Conservation (phyloP, 805 yeast genomes). For the Yarrowia porcina region DNA sequence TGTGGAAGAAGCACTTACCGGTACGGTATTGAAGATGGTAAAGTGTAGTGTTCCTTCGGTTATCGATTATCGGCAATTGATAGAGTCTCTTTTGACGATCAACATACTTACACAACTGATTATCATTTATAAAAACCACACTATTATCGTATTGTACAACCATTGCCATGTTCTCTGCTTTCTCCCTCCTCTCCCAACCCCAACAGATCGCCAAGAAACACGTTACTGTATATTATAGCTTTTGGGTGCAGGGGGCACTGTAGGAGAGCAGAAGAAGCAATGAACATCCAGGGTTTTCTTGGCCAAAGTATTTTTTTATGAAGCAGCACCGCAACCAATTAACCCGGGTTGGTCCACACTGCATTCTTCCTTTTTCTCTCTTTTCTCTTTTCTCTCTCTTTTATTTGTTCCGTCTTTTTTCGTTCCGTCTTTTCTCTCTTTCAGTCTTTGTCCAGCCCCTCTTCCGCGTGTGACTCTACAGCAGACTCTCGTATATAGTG, state of each 20-base stretch:
- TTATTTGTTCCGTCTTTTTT: too few species aligned
- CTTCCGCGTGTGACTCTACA: too few species aligned
- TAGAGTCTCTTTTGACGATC: background rate
- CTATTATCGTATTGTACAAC: too few species aligned
- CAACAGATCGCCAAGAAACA: constrained; percentile 14
- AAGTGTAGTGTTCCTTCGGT: too few species aligned
- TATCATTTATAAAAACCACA: background rate
- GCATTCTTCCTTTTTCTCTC: background rate
- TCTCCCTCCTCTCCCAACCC: constrained; percentile 6
- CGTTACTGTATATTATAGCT: background rate
- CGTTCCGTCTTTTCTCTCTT: too few species aligned
- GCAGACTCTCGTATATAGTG: too few species aligned
- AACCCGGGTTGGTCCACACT: background rate
- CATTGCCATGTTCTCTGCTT: too few species aligned
- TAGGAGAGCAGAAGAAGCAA: background rate
- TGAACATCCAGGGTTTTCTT: background rate
- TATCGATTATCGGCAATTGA: too few species aligned
- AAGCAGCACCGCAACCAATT: background rate
- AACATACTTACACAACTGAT: background rate
- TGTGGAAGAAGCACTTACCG: too few species aligned
- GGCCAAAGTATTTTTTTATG: background rate
- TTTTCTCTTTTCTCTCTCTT: too few species aligned
- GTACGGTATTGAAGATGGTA: too few species aligned
- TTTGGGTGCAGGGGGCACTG: background rate
- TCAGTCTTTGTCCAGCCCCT: too few species aligned